Percentiles rank a stretch among this genome's conserved stretches.
Conservation (phyloP, 768 basidiomycete genomes). For the Naematelia encephala region DNA sequence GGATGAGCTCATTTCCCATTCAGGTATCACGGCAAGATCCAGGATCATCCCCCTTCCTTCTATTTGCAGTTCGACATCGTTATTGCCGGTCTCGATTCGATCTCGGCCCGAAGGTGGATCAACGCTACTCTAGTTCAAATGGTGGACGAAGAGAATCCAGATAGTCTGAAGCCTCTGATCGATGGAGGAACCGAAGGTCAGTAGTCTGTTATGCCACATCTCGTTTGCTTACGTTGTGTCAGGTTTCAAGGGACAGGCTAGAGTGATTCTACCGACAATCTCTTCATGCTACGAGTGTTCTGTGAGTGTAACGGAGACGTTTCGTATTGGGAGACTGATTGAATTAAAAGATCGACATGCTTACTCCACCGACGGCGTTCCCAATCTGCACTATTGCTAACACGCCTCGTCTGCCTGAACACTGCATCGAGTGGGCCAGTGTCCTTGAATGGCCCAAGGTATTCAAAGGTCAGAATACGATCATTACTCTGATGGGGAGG, state of each 20-base stretch:
- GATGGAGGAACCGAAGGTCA: slow-evolving; percentile 98
- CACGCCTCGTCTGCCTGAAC: slow-evolving; percentile 94
- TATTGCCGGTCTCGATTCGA: slow-evolving; percentile 94
- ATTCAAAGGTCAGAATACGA: slow-evolving; percentile 65
- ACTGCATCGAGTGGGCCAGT: slow-evolving; percentile 99
- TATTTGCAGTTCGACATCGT: slow-evolving; percentile 96
- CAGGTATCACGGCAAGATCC: slow-evolving; percentile 95
- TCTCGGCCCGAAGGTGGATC: slow-evolving; percentile 97
- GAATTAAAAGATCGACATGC: slow-evolving; percentile 68
- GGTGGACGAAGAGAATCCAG: slow-evolving; percentile 67
- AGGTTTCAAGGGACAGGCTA: slow-evolving; percentile 98
- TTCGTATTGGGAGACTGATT: neutral
- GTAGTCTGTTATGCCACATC: neutral
- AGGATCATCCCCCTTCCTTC: slow-evolving; percentile 92
- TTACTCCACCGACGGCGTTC: slow-evolving; percentile 93
- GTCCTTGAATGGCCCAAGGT: slow-evolving; percentile 98
- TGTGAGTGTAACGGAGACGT: slow-evolving; percentile 49
- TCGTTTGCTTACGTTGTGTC: neutral
- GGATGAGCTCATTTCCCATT: neutral
- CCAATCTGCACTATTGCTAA: slow-evolving; percentile 99
- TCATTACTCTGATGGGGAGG: neutral
- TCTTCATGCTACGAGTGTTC: slow-evolving; percentile 98
- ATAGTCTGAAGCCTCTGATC: slow-evolving; percentile 91
- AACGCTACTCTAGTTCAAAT: slow-evolving; percentile 84
- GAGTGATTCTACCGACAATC: slow-evolving; percentile 91